Conservation (phyloP, 2,329 filamentous ascomycete species). For the Penicillium sp. region DNA sequence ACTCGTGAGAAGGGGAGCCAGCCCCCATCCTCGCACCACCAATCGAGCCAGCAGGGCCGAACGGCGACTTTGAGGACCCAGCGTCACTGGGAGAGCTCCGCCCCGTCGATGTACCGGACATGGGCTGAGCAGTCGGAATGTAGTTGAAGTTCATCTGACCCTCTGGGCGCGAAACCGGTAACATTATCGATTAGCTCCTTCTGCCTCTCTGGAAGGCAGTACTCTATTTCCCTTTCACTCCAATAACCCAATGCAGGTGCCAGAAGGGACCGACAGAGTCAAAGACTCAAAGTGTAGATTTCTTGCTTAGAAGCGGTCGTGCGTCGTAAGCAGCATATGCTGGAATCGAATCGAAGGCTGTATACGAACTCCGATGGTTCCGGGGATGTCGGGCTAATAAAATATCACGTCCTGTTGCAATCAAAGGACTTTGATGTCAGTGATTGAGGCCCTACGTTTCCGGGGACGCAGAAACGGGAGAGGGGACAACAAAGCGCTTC, state of each 20-base stretch:
- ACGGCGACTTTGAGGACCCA: conserved; percentile 64
- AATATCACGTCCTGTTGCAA: not conserved
- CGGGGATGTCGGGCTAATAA: not conserved
- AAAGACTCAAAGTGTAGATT: conserved; percentile 10
- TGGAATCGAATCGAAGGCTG: conserved; percentile 1
- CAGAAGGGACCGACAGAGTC: conserved; percentile 7
- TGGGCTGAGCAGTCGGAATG: conserved; percentile 62
- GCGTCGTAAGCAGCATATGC: conserved; percentile 25
- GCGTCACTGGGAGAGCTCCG: conserved; percentile 76
- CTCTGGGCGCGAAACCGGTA: conserved; percentile 72
- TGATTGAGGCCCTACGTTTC: not conserved
- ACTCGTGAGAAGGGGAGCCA: conserved; percentile 94
- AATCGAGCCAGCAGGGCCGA: conserved; percentile 57
- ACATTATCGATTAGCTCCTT: conserved; percentile 79
- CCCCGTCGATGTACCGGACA: conserved; percentile 74
- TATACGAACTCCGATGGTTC: not conserved
- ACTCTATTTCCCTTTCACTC: conserved; percentile 11
- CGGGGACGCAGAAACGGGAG: conserved; percentile 8
- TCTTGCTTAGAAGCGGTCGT: conserved; percentile 19
- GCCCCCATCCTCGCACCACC: conserved; percentile 69
- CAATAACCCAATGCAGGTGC: conserved; percentile 9
- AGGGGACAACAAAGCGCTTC: conserved; percentile 20
- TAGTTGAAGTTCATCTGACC: conserved; percentile 79
- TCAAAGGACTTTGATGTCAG: conserved; percentile 10
- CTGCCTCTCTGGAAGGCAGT: conserved; percentile 18